Percentiles rank a stretch among this genome's conserved stretches.
Evolutionary conservation across 148 eudicot species (phyloP).

Genomic region (Camellia granthamiana): DNA sequence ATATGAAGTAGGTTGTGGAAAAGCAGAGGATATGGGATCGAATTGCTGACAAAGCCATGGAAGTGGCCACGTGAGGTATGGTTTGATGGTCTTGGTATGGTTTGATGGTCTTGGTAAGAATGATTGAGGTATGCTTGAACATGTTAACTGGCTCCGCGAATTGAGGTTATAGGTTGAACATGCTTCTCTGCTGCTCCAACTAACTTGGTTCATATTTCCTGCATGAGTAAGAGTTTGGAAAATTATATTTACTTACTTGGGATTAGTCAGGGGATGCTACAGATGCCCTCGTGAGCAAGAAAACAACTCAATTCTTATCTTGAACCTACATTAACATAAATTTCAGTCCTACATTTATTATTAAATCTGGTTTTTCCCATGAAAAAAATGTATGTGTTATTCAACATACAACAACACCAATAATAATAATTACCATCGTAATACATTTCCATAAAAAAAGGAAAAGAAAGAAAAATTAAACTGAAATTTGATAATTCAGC

Average conservation of each 20-base stretch:
- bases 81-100: not conserved
- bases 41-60: constrained; percentile 24
- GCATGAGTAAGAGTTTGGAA: constrained; percentile 30
- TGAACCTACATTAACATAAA: too few species aligned
- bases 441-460: too few species aligned
- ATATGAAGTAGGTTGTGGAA: constrained; percentile 46
- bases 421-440: too few species aligned
- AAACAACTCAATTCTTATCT: too few species aligned
- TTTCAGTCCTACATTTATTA: too few species aligned
- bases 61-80: not conserved
- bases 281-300: too few species aligned
- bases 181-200: constrained; percentile 42
- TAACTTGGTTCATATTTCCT: constrained; percentile 33
- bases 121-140: not conserved
- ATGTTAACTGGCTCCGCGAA: not conserved
- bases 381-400: too few species aligned
- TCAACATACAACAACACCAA: too few species aligned
- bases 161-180: constrained; percentile 29
- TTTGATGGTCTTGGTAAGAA: not conserved
- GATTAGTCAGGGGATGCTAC: too few species aligned
- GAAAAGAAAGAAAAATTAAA: too few species aligned
- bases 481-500: not conserved
- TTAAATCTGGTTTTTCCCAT: too few species aligned
- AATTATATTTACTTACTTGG: too few species aligned
- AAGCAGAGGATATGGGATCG: constrained; percentile 61